Evolutionary conservation across 805 yeast genomes (phyloP), one percentile per base, ranked within the genome.

Genomic region (Candida stauntonica): DNA sequence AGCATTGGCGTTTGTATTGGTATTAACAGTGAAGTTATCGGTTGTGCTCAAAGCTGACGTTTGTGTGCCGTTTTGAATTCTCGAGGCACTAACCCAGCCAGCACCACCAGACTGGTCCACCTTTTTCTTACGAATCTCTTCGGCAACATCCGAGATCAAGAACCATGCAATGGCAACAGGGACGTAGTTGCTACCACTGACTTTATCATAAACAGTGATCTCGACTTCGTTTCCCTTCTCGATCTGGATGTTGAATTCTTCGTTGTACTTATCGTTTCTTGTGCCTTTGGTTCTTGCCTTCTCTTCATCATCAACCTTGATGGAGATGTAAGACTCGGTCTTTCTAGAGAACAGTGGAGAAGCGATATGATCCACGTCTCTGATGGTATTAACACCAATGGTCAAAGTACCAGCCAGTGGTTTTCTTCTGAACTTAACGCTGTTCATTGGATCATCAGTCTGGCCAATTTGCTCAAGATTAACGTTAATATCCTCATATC

Each of bases 111-210:
- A 86, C 52, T 77, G 79, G 7, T 78, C 86, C 17, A 86, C 89
- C 53, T 86, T 87, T 60, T 81, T 83, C 54, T 93, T 84, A 62
- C 99, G 86, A 39, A 91, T 74, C 51, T 93, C 98, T 66, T 93
- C 99, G 1, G 94, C 88, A 30, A 93, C 75, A 61, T 93, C 99
- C 4, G 94, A 80, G 20, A 93, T 69, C 26, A 91, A 74, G 19
- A 91, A 72, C 99, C 99, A 93, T 52, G 84, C 77, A 27, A 93
- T 71, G 7, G 95, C 99, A 7, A 93, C 96, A 0, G 99, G 98
- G 7, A 81, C 77, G 43, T 72, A 65, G 35, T 69, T 73, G 41
- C 70, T 77, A 27, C 85, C 85, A 31, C 23, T 35, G 19, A 67
- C 63, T 50, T 80, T 81, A 59, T 93, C 99, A 60, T 82, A 88